phyloP scores from a whole-genome alignment of 2,329 filamentous ascomycete genomes.

The Penicillium decumbens region DNA sequence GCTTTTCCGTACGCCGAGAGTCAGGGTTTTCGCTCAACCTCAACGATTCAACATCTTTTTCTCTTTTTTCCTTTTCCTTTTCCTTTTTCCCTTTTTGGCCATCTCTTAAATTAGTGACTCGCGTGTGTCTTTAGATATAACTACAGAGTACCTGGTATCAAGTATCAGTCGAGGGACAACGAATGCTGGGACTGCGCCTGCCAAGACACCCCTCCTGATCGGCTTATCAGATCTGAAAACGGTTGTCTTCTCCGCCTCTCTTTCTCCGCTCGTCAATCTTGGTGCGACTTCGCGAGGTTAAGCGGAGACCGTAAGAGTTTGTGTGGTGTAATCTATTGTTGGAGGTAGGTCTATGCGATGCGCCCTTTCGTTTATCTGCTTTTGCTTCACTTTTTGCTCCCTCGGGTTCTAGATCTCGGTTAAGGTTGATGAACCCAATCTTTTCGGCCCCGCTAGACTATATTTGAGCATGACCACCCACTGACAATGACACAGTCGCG shows the following conservation, averaged over 20 bases:
- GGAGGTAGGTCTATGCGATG: conserved; percentile 7
- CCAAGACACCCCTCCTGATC: conserved; percentile 9
- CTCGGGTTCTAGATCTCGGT: conserved; percentile 6
- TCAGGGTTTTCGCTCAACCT: conserved; percentile 13
- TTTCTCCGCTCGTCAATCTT: not conserved
- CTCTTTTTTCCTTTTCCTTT: not conserved
- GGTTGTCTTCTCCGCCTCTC: conserved; percentile 8
- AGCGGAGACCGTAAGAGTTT: not conserved
- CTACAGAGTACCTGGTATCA: no score
- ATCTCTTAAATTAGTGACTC: not conserved
- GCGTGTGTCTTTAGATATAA: not conserved
- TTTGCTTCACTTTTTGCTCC: not conserved
- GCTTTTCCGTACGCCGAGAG: conserved; percentile 9
- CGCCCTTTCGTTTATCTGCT: not conserved
- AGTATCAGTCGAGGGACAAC: no score
- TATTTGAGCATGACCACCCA: not conserved
- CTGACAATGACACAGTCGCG: conserved; percentile 27
- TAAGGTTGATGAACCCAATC: conserved; percentile 1
- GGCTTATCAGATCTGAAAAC: conserved; percentile 22
- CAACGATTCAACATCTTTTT: conserved; percentile 13
- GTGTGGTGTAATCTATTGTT: not conserved
- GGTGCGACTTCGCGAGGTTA: not conserved
- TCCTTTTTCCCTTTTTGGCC: not conserved
- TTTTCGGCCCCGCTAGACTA: not conserved
- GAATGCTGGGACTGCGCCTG: not conserved